phyloP scores from a whole-genome alignment of 1,284 basidiomycete genomes.

The Rhodotorula glutinis region DNA sequence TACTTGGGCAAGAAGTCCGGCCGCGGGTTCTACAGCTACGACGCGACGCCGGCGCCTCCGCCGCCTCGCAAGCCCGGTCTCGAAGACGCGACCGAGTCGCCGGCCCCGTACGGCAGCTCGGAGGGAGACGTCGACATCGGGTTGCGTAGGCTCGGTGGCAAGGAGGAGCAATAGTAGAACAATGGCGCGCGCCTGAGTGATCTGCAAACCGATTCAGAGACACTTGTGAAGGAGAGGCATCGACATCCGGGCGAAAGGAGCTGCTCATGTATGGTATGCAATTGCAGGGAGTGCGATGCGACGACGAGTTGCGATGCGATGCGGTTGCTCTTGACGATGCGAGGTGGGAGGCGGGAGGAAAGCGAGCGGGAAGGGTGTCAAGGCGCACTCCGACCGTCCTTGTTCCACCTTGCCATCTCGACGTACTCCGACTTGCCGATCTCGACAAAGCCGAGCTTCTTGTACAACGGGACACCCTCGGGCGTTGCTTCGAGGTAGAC shows the following conservation, averaged over 20 bases:
- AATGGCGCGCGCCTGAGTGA: not conserved
- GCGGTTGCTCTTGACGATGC: not conserved
- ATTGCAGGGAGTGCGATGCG: not conserved
- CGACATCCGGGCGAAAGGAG: too few species aligned
- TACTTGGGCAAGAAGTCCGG: slow-evolving; percentile 91
- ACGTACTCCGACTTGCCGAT: slow-evolving; percentile 21
- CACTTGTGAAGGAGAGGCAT: not conserved
- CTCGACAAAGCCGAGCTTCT: slow-evolving; percentile 23
- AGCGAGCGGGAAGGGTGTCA: not conserved
- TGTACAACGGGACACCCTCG: slow-evolving; percentile 19
- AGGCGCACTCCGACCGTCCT: not conserved
- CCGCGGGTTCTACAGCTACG: slow-evolving; percentile 63
- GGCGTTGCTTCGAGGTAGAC: slow-evolving; percentile 32
- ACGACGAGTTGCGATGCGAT: not conserved
- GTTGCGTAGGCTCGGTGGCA: slow-evolving; percentile 8
- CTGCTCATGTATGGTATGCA: too few species aligned
- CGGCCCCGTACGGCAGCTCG: slow-evolving; percentile 18
- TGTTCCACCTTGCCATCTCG: slow-evolving; percentile 13
- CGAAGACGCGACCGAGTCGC: slow-evolving; percentile 1
- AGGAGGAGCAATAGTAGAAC: not conserved
- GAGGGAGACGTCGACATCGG: slow-evolving; percentile 19
- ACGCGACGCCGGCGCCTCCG: slow-evolving; percentile 1
- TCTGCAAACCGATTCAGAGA: not conserved
- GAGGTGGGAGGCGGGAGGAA: not conserved
- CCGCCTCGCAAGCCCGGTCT: not conserved